Evolutionary conservation across 805 yeast genomes (phyloP).

Genomic region (Saccharomycopsis sp.): DNA sequence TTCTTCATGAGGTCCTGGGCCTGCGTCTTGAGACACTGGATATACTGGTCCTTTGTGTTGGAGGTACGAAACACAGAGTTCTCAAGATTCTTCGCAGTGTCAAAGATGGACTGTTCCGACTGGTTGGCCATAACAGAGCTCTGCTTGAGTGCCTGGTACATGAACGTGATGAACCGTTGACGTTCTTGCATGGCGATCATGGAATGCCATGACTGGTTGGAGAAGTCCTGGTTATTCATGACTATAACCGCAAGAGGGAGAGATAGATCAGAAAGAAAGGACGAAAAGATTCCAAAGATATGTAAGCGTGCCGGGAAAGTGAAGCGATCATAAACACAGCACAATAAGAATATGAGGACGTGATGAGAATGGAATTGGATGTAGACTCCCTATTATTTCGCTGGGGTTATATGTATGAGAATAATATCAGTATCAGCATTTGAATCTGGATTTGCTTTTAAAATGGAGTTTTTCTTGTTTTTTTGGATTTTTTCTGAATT

Average conservation of each 20-base stretch:
- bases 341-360: neutral
- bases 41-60: neutral
- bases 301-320: too few relatives aligned
- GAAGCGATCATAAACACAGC: neutral
- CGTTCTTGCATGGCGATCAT: conserved; percentile 17
- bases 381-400: neutral
- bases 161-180: conserved; percentile 14
- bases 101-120: conserved; percentile 11
- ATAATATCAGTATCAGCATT: neutral
- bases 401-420: neutral
- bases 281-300: too few relatives aligned
- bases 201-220: conserved; percentile 14
- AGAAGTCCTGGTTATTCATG: conserved; percentile 7
- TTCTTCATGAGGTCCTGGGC: neutral
- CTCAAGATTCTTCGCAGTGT: conserved; percentile 14
- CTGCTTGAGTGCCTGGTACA: conserved; percentile 14
- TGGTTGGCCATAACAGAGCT: conserved; percentile 12
- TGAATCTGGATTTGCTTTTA: neutral
- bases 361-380: neutral
- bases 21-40: neutral
- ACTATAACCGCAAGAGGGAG: neutral
- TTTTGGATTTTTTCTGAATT: neutral
- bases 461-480: neutral
- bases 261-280: neutral
- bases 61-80: neutral